Evolutionary conservation across 345 rosid genomes (phyloP), one percentile per base, ranked within the genome.

Genomic region (Turritis glabra): DNA sequence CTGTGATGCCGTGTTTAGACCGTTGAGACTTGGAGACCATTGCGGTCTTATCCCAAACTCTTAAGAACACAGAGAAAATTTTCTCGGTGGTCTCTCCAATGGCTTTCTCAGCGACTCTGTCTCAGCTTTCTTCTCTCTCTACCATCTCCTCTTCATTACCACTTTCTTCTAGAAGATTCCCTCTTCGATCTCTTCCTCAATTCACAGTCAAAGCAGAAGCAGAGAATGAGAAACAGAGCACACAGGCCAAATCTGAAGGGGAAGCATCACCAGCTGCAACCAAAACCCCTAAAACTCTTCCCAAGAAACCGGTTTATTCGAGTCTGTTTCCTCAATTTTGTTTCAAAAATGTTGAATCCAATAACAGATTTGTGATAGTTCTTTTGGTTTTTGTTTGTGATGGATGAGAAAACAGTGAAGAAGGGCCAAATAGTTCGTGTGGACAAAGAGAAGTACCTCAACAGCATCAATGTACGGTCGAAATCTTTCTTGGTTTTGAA

Each of bases 381-480:
- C 8, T 32, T 51, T 21, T 32, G 25, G 13, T 22, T 17, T 8
- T 18, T 19, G 10, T 37, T 33, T 65, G 67, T 65, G 38, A 0
- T 41, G 23, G 61, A 61, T 72, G 76, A 14, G 46, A 38, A 46
- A 67, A 57, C 97, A 93, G 96, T 93, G 97, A 93, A 89, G 87
- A 93, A 93, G 78, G 98, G 98, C 9, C 97, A 93, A 85, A 89
- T 93, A 62, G 98, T 93, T 79, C 90, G 95, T 65, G 98, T 93
- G 76, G 97, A 91, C n/a, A 93, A 91, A 74, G 96, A 93, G 35
- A 91, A 93, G 86, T 91, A 93, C 75, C 97, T 93, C 27, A 87
- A 86, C 65, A 91, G 98, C 73, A 30, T 93, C 54, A 93, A 93
- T 81, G 98, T 89, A 81, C 56, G 0, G 85, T 52, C 32, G 8